These are phyloP conservation scores for Solanum hybrid DNA, from an alignment of 305 asterid genomes.

Conservation along the genomic window DNA sequence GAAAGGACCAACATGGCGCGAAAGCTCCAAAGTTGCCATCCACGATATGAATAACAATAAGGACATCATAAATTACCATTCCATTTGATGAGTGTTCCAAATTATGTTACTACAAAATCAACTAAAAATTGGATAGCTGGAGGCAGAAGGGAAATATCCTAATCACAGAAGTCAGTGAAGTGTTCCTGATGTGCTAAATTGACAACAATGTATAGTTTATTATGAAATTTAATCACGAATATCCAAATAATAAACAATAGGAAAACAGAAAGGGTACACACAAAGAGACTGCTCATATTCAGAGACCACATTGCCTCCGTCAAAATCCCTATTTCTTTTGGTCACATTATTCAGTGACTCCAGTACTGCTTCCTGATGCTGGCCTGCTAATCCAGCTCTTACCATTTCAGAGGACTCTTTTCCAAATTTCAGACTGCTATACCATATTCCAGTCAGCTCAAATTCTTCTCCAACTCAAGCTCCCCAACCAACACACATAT, in stretches of 20 bases:
- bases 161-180: background rate
- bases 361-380: background rate
- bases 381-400: background rate
- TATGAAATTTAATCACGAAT: background rate
- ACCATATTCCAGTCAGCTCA: background rate
- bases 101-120: background rate
- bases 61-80: background rate
- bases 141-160: background rate
- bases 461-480: background rate
- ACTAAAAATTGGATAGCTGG: background rate
- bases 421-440: background rate
- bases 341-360: background rate
- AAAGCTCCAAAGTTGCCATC: background rate
- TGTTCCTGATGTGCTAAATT: background rate
- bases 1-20: background rate
- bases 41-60: background rate
- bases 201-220: background rate
- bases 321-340: background rate
- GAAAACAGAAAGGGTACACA: background rate
- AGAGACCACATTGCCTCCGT: background rate
- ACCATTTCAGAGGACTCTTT: background rate
- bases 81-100: background rate
- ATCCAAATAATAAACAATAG: background rate
- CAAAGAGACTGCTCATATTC: background rate
- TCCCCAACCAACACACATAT: background rate